Evolutionary conservation across 805 yeast species (phyloP), one percentile per base, ranked within the genome.

Genomic region (Jamesozyma spencerorum): DNA sequence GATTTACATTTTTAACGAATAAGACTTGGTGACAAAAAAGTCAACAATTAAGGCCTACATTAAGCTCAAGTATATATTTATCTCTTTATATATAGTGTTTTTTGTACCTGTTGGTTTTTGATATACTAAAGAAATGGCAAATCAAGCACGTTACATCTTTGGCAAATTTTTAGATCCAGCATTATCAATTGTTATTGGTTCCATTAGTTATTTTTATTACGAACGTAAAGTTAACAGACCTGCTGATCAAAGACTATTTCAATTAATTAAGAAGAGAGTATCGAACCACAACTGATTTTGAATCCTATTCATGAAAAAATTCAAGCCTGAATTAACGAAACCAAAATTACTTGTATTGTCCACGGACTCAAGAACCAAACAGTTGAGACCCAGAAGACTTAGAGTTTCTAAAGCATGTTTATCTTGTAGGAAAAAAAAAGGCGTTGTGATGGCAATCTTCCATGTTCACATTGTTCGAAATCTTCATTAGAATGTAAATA

Each of bases 361-460:
- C 7, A 42, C 51, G 12, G 57, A 56, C 36, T 38, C 43, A 5
- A 41, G 43, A 15, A 57, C 60, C 2, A 48, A 54, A 14, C 43
- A 40, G 40, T 48, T 48, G 19, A 48, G 36, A 11, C 40, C 44
- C 0, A 79, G 79, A 52, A 65, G 85, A 26, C 66, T 76, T 49
- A 63, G 88, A 42, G 88, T 81, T 30, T 74, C 83, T 1, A 63
- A 85, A 40, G 92, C 92, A 2, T 83, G 92, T 53, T 83, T 78
- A 50, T 77, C 74, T 47, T 82, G 92, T 57, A 70, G 90, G 17
- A 74, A 72, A 60, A 81, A 80, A 83, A 83, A 55, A 85, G 81
- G 47, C 79, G 80, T 55, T 83, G 94, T 60, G 87, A 81, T 56
- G 92, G 90, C 4, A 72, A 73, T 50, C 80, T 74, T 50, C 92